A percentile compares a stretch with the other conserved stretches of the same genome.
Conservation (phyloP, 345 rosid species). For the Capsella bursapastoris region DNA sequence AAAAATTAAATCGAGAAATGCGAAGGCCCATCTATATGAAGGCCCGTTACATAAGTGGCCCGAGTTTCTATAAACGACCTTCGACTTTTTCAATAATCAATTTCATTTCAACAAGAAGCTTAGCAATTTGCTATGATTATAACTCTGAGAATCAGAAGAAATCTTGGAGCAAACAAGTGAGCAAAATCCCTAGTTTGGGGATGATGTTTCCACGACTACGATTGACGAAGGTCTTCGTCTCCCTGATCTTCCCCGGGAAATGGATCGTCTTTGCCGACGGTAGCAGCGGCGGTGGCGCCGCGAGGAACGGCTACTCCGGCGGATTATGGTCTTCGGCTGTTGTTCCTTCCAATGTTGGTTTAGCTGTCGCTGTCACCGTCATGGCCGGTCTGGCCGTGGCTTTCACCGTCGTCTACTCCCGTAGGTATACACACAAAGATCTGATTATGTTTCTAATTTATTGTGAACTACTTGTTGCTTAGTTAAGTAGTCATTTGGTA, state of each 20-base stretch:
- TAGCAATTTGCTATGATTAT: conserved; percentile 24
- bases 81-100: conserved; percentile 21
- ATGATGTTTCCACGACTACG: conserved; percentile 45
- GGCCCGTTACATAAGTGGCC: conserved; percentile 26
- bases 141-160: conserved; percentile 28
- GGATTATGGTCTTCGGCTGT: conserved; percentile 55
- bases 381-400: conserved; percentile 79
- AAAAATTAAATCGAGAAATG: too few species aligned
- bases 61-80: neutral
- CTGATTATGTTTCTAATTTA: conserved; percentile 25
- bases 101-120: neutral
- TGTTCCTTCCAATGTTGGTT: conserved; percentile 56
- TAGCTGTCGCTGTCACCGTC: conserved; percentile 73
- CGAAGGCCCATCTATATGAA: neutral
- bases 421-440: conserved; percentile 52
- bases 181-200: conserved; percentile 54
- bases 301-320: conserved; percentile 49
- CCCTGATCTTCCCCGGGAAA: conserved; percentile 50
- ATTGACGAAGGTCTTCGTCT: conserved; percentile 38
- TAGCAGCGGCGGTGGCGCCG: conserved; percentile 48
- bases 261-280: conserved; percentile 59
- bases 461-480: conserved; percentile 22
- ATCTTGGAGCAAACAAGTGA: conserved; percentile 21
- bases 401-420: conserved; percentile 65
- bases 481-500: conserved; percentile 19